Conservation (phyloP, 2,329 filamentous ascomycete genomes). For the Arthroderma sp. region DNA sequence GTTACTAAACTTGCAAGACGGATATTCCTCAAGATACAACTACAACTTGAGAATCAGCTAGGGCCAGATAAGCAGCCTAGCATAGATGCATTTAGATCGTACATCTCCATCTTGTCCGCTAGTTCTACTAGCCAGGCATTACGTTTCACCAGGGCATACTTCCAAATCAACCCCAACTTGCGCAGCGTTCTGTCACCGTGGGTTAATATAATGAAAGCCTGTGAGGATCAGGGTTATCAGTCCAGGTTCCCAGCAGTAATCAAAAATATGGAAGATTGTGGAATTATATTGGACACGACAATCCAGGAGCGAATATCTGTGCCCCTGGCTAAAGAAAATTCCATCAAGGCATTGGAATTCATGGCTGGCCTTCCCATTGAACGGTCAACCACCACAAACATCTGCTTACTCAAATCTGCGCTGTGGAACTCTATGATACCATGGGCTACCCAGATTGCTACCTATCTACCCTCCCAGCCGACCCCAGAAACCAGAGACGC, state of each 20-base stretch:
- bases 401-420: constrained; percentile 49
- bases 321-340: constrained; percentile 50
- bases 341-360: constrained; percentile 49
- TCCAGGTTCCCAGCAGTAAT: constrained; percentile 17
- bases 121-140: constrained; percentile 45
- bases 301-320: constrained; percentile 43
- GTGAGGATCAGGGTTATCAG: constrained; percentile 41
- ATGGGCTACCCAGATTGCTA: constrained; percentile 52
- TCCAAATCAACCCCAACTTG: constrained; percentile 10
- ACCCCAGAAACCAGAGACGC: constrained; percentile 55
- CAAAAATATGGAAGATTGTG: constrained; percentile 15
- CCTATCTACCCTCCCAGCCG: constrained; percentile 34
- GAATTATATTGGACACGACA: constrained; percentile 25
- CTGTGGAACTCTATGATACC: constrained; percentile 47
- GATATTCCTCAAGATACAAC: constrained; percentile 25
- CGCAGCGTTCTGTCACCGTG: constrained; percentile 26
- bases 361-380: constrained; percentile 51
- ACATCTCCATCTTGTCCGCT: constrained; percentile 43
- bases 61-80: constrained; percentile 11
- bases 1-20: constrained; percentile 32
- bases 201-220: constrained; percentile 41
- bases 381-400: constrained; percentile 39
- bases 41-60: background rate
- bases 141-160: constrained; percentile 34
- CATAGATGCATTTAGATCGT: constrained; percentile 32